Conservation (phyloP, 192 early-diverging fungal genomes). For the Globomyces pollinis-pini region DNA sequence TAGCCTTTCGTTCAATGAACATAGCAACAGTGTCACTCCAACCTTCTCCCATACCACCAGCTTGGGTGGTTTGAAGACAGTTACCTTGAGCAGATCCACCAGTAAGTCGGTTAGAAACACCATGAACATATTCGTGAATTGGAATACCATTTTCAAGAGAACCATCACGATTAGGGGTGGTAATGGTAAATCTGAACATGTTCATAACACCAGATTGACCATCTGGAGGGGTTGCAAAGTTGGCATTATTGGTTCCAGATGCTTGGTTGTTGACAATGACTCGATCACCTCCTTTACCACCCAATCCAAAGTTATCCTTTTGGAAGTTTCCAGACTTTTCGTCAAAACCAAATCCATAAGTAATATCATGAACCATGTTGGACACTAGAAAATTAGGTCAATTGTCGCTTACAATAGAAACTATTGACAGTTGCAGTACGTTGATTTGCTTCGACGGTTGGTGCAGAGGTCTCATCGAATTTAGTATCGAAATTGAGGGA, state of each 20-base stretch:
- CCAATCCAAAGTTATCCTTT: constrained; percentile 20
- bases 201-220: constrained; percentile 36
- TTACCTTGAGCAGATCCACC: constrained; percentile 48
- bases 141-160: constrained; percentile 51
- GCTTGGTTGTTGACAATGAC: constrained; percentile 51
- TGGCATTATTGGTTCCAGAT: constrained; percentile 34
- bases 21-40: constrained; percentile 6
- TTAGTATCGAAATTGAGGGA: background rate
- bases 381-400: constrained; percentile 16
- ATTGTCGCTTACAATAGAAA: too few relatives aligned
- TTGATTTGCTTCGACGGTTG: constrained; percentile 9
- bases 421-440: constrained; percentile 20
- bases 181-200: constrained; percentile 44
- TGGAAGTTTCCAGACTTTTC: constrained; percentile 34
- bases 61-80: constrained; percentile 29
- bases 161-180: constrained; percentile 48
- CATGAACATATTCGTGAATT: constrained; percentile 55
- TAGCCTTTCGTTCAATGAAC: background rate
- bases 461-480: background rate
- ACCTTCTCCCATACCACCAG: constrained; percentile 15
- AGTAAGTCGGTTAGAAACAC: constrained; percentile 52
- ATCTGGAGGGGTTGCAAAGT: constrained; percentile 34
- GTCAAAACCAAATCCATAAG: constrained; percentile 26
- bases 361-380: constrained; percentile 27
- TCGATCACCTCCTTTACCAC: constrained; percentile 33